Base-by-base conservation (phyloP, 768 basidiomycete genomes). In the Jaapia argillacea region DNA sequence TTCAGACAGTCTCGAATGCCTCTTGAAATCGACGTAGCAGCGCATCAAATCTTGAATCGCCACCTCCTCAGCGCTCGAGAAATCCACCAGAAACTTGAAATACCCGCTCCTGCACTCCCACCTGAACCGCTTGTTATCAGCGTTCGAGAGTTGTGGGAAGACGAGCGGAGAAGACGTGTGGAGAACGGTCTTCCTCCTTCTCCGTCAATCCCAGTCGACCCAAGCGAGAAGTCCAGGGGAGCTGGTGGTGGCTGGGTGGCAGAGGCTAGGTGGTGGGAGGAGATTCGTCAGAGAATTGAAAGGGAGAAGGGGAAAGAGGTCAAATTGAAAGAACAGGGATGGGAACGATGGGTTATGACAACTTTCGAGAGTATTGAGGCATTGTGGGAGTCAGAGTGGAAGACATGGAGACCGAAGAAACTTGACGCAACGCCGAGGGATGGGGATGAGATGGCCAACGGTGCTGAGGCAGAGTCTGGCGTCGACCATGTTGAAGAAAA, bases 111-210 rank as follows among this genome's bases (percentile, higher is more conserved):
- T 16, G 54, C 65, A 33, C 51, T 71, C 13, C 58, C 78, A 43
- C 49, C 70, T 7, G 86, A 87, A 51, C 88, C 86, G 36, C 72
- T 94, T 22, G 85, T 99, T 4, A 68, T 81, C 33, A 82, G 89
- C 54, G 85, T 98, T 37, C 80, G 87, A 48, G 94, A 97, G 62
- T 69, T 98, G 2, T 99, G 94, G 94, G 88, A 93, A 41, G 92
- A 97, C 53, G 94, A 99, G 63, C 77, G 85, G n/a, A 69, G 70
- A 7, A 76, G 91, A 6, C 72, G 93, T 16, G 58, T 61, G 21
- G 69, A 68, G 3, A 74, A 71, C 25, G 90, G 90, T 1, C 68
- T 92, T 25, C 56, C 74, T 46, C 79, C 90, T 4, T 75, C 85
- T 14, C 85, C 85, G 10, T 74, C 74, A 35, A 67, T 90, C 44